Base-by-base conservation (phyloP, 2,329 filamentous ascomycete species). In the Calonectria crousiana region DNA sequence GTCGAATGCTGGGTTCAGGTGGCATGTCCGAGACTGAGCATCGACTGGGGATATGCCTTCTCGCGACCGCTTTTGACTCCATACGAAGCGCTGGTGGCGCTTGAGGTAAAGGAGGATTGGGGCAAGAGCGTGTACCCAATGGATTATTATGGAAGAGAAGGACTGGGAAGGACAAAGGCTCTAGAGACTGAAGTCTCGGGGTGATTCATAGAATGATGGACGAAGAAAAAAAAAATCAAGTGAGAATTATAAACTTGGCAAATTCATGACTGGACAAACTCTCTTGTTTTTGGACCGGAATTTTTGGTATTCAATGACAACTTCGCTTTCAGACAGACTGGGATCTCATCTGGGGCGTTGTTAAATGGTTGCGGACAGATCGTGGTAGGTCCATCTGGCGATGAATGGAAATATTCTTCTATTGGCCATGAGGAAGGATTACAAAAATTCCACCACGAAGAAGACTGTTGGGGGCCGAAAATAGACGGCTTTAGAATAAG, bases 1-100 rank as follows among this genome's bases (percentile, higher is more conserved):
- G 95, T 99, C 3, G 96, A 98, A 82, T 98, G 95, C 80, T 99
- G 97, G 97, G 96, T 99, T 49, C 97, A 99, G 85, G 95, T 99
- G 66, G 97, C 97, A 6, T 99, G 97, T 85, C 97, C 97, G n/a
- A 88, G 97, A 65, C 83, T 99, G 83, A 98, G 96, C 84, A 99
- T 99, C 78, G 97, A 99, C 86, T 99, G 97, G 97, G 97, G 97
- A 0, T 98, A 98, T 86, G 97, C 97, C 0, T 99, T 99, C 82
- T 91, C 95, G 1, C 87, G 95, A 60, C 97, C 97, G 62, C 84
- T 99, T 73, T 85, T 99, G 82, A 98, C 96, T 67, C 96, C 97
- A 2, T 98, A 99, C 80, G 97, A 99, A 86, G 97, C 97, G 9
- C 89, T 98, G 73, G 93, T 99, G 41, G 95, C 95, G n/a, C 86